These are phyloP conservation scores for Monascus purpureus DNA, from an alignment of 495 filamentous ascomycete species.

Conservation along the genomic window DNA sequence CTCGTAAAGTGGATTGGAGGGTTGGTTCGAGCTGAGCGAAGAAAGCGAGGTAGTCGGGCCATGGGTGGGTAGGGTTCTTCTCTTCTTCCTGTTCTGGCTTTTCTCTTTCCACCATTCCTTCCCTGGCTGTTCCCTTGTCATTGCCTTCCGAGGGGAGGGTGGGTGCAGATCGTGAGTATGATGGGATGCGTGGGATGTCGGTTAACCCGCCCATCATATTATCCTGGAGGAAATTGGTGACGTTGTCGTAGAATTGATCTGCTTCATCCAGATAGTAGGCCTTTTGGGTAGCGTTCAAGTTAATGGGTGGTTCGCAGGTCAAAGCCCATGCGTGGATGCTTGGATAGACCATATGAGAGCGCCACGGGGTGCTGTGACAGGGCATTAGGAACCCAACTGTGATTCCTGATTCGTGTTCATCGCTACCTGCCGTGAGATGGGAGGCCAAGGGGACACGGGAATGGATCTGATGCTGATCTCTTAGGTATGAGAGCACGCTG, in stretches of 20 bases:
- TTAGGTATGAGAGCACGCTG: slow-evolving; percentile 57
- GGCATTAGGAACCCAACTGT: slow-evolving; percentile 90
- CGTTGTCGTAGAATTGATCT: slow-evolving; percentile 70
- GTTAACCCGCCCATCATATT: slow-evolving; percentile 32
- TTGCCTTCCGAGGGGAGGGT: slow-evolving; percentile 1
- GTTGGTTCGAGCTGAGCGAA: slow-evolving; percentile 46
- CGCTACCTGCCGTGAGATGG: not conserved
- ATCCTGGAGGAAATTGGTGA: slow-evolving; percentile 41
- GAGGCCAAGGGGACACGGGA: slow-evolving; percentile 10
- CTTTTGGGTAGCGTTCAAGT: slow-evolving; percentile 42
- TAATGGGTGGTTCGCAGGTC: slow-evolving; percentile 78
- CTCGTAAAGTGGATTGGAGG: slow-evolving; percentile 31
- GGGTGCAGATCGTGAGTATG: too few relatives aligned
- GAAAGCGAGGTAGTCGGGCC: slow-evolving; percentile 52
- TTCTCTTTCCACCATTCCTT: not conserved
- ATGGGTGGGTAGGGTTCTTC: slow-evolving; percentile 16
- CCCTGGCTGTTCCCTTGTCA: not conserved
- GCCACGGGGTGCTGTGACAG: slow-evolving; percentile 97
- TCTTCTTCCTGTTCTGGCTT: not conserved
- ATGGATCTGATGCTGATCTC: slow-evolving; percentile 48
- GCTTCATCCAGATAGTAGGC: slow-evolving; percentile 70
- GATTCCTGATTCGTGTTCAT: slow-evolving; percentile 17
- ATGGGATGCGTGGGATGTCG: slow-evolving; percentile 25
- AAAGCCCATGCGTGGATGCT: slow-evolving; percentile 71
- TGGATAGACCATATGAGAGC: slow-evolving; percentile 66